Base-by-base conservation (phyloP, 306 rosid genomes). In the Canavalia gladiata region DNA sequence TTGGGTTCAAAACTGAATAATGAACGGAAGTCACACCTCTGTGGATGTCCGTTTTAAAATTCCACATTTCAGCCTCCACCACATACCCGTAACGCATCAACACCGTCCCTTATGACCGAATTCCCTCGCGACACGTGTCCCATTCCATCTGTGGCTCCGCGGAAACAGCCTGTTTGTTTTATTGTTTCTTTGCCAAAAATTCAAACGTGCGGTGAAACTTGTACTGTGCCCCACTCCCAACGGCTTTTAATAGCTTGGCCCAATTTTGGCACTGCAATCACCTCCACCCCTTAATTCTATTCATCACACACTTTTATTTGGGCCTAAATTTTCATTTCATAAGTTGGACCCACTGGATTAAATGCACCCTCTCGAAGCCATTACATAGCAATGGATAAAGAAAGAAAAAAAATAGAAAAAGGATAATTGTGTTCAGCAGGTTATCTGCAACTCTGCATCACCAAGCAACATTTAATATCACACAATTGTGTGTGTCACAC, bases 101-200 rank as follows among this genome's bases (percentile, higher is more conserved):
- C 45, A 6, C 82, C 81, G 83, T 85, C 70, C 42, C 8, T 77
- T 81, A 58, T 41, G 12, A 79, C 75, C 68, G 7, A 9, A 74
- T 84, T 4, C 7, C 6, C 4, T 55, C 28, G 13, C 68, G 82
- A 84, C 92, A 60, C 91, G 92, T 86, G 94, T 77, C 68, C 10
- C 13, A 4, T 29, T 29, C 18, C 30, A 46, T 67, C 62, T 55
- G 67, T 74, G 66, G 35, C 33, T 57, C 75, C 80, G 67, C 52
- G 73, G 42, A 69, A 73, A 56, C 82, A 75, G 81, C 71, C 76
- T 47, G 82, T 75, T 84, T 58, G 30, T 46, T 49, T 12, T 28
- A 2, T 51, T 13, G 43, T 6, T 69, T 18, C 7, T n/a, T 34
- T 51, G 52, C 57, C 69, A 31, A 49, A 33, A 4, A 63, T 18